Evolutionary conservation across 1,139 yeast genomes (phyloP).

Genomic region (Geotrichum macrosporum): DNA sequence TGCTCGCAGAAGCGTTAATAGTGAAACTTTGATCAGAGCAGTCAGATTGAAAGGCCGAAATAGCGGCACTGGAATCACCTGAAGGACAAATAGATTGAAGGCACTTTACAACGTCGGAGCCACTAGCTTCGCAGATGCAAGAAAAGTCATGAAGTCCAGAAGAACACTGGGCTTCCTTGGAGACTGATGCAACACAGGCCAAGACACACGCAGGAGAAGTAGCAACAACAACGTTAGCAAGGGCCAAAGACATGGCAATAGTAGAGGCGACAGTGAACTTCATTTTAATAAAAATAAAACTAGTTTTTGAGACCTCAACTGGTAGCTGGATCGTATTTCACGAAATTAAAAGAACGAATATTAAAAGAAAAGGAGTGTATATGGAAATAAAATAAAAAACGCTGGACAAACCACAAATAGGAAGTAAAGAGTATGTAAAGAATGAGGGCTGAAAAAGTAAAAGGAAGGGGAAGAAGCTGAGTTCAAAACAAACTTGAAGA

Average conservation of each 20-base stretch:
- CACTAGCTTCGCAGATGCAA: slow-evolving; percentile 61
- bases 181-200: slow-evolving; percentile 77
- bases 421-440: no score
- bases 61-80: slow-evolving; percentile 55
- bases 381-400: no score
- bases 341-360: no score
- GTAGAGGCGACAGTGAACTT: slow-evolving; percentile 47
- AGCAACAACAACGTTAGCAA: slow-evolving; percentile 45
- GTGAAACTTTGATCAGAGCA: slow-evolving; percentile 32
- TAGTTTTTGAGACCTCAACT: no score
- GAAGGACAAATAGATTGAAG: slow-evolving; percentile 62
- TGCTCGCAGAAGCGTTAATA: slow-evolving; percentile 29
- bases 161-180: slow-evolving; percentile 52
- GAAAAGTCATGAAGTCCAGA: slow-evolving; percentile 53
- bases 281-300: slow-evolving; percentile 23
- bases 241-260: slow-evolving; percentile 41
- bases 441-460: no score
- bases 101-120: slow-evolving; percentile 52
- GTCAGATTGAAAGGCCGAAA: slow-evolving; percentile 48
- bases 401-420: no score
- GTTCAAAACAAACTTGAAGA: no score
- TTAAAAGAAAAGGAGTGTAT: no score
- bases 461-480: no score
- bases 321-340: no score
- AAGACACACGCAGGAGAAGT: slow-evolving; percentile 79